Conservation (phyloP, 176 grass and related monocot species). For the Poa pratensis region DNA sequence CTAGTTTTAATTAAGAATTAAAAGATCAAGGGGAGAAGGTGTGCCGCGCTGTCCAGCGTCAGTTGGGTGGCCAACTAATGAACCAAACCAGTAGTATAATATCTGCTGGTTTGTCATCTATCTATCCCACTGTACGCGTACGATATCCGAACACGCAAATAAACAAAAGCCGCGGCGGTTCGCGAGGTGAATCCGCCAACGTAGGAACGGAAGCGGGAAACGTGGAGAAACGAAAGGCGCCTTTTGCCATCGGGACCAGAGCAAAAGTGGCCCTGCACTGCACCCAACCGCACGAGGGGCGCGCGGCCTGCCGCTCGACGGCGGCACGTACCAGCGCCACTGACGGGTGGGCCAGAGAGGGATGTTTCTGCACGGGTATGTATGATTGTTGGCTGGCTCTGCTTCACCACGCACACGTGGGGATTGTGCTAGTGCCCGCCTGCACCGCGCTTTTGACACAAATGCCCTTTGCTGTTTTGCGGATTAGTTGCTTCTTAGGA, state of each 20-base stretch:
- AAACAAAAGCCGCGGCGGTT: too few relatives aligned
- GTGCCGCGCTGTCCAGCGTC: too few relatives aligned
- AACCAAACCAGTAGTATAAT: too few relatives aligned
- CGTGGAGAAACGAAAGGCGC: background rate
- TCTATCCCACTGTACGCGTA: too few relatives aligned
- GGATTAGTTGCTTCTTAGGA: background rate
- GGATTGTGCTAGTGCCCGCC: constrained; percentile 6
- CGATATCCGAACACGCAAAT: too few relatives aligned
- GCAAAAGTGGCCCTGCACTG: too few relatives aligned
- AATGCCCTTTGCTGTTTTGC: background rate
- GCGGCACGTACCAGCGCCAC: background rate
- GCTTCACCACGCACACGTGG: background rate
- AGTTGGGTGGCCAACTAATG: too few relatives aligned
- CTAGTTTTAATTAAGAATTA: too few relatives aligned
- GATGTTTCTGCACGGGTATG: background rate
- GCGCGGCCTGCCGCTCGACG: background rate
- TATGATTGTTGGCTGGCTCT: background rate
- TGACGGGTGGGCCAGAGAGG: background rate
- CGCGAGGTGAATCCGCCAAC: background rate
- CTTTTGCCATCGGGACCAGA: background rate
- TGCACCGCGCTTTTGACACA: background rate
- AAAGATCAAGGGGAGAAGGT: too few relatives aligned
- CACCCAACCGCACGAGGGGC: constrained; percentile 4
- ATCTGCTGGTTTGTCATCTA: too few relatives aligned
- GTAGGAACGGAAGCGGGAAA: background rate